Base-by-base conservation (phyloP, 768 basidiomycete species). In the Agaricus blazei region DNA sequence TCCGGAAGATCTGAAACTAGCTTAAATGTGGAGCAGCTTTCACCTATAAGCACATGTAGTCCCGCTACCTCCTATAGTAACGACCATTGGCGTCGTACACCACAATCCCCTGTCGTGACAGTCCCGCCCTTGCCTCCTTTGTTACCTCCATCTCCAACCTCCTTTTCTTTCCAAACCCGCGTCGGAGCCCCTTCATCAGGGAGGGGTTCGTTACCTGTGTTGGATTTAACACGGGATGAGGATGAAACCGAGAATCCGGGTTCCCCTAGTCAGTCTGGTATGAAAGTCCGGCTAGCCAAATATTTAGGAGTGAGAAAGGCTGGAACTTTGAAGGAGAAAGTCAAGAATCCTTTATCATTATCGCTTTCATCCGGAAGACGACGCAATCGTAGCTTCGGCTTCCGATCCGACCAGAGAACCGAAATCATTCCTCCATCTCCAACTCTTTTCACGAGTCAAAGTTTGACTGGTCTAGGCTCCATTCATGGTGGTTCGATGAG, bases 401-500 rank as follows among this genome's bases (percentile, higher is more conserved):
- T 49, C 8, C 40, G 48, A 37, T 51, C 53, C 4, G 51, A 54
- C 31, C 31, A 52, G 56, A 27, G 38, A 15, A 44, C n/a, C 4
- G 31, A 44, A 12, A 2, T 36, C 11, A 31, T 28, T 15, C 41
- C 48, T 4, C 29, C 54, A 14, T 23, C 50, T 24, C 48, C 48
- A 24, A 27, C 19, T 29, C 8, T 36, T 14, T 49, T 42, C 14
- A 24, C 48, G 14, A 50, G 42, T 23, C 24, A 48, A 26, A 50
- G 48, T 44, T 37, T 27, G 1, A 15, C 48, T 14, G 19, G 42
- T 19, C 44, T 56, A n/a, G 34, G 48, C 44, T 9, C 34, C 4
- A 24, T 34, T 34, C 34, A 41, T 4, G 81, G 81, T 12, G 82
- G 73, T 63, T 84, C 82, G 53, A 68, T 84, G 60, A 84, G 81